phyloP scores from a whole-genome alignment of 2,329 filamentous ascomycete genomes.

The Paraphaeosphaeria sporulosa region DNA sequence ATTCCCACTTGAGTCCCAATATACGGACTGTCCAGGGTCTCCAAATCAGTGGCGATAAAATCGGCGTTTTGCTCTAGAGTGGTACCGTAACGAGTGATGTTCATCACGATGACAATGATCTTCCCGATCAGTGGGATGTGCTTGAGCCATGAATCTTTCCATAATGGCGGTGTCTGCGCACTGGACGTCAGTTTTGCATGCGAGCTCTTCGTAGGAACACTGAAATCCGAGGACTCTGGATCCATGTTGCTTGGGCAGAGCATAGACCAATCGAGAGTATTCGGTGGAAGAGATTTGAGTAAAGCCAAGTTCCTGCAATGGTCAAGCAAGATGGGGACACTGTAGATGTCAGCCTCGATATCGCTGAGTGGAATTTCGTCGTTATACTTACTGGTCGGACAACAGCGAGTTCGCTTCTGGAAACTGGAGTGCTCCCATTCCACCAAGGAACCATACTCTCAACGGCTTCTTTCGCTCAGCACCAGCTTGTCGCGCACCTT shows the following conservation, averaged over 20 bases:
- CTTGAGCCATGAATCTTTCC: slow-evolving; percentile 44
- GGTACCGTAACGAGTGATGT: slow-evolving; percentile 44
- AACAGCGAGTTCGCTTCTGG: slow-evolving; percentile 46
- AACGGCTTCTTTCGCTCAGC: slow-evolving; percentile 43
- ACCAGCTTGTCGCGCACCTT: slow-evolving; percentile 45
- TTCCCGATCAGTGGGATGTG: slow-evolving; percentile 45
- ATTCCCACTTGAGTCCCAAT: slow-evolving; percentile 47
- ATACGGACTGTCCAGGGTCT: slow-evolving; percentile 37
- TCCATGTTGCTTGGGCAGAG: slow-evolving; percentile 40
- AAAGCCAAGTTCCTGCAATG: slow-evolving; percentile 44
- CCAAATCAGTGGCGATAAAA: slow-evolving; percentile 53
- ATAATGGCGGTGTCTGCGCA: slow-evolving; percentile 42
- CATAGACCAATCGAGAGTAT: slow-evolving; percentile 48
- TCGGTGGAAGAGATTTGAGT: slow-evolving; percentile 32
- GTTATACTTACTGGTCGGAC: slow-evolving; percentile 31
- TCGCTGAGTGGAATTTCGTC: slow-evolving; percentile 37
- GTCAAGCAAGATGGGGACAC: slow-evolving; percentile 46
- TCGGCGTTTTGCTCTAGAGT: slow-evolving; percentile 54
- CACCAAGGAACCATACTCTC: slow-evolving; percentile 51
- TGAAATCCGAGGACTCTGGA: slow-evolving; percentile 39
- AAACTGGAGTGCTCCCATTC: slow-evolving; percentile 46
- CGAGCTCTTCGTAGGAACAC: slow-evolving; percentile 34
- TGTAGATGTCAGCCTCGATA: slow-evolving; percentile 22
- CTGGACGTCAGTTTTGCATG: slow-evolving; percentile 36
- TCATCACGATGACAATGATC: slow-evolving; percentile 35